Conservation (phyloP, 371 early-diverging fungal species). For the Gilbertella persicaria region DNA sequence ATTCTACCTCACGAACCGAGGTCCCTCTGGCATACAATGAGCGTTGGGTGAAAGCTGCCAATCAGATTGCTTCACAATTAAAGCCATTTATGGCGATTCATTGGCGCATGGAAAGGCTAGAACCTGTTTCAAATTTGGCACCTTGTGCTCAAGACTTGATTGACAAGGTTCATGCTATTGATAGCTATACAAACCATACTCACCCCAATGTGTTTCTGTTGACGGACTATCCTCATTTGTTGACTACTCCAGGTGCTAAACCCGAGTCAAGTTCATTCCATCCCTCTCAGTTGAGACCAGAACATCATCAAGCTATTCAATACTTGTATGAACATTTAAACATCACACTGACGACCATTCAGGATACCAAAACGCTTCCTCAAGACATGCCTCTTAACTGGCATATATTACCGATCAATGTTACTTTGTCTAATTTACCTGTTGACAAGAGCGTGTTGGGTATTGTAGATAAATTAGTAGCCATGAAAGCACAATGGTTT, state of each 20-base stretch:
- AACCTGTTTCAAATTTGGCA: slow-evolving; percentile 38
- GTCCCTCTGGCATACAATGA: slow-evolving; percentile 37
- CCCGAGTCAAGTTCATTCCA: slow-evolving; percentile 49
- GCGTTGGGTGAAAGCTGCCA: slow-evolving; percentile 32
- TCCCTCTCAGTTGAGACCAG: slow-evolving; percentile 22
- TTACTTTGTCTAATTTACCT: slow-evolving; percentile 10
- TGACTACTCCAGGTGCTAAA: slow-evolving; percentile 25
- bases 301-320: slow-evolving; percentile 45
- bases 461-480: slow-evolving; percentile 50
- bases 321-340: slow-evolving; percentile 38
- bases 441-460: slow-evolving; percentile 41
- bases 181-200: too few species aligned
- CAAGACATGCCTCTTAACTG: slow-evolving; percentile 76
- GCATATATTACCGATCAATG: slow-evolving; percentile 36
- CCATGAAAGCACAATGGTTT: slow-evolving; percentile 51
- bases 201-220: slow-evolving; percentile 38
- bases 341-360: slow-evolving; percentile 21
- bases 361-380: slow-evolving; percentile 5
- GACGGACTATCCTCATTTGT: slow-evolving; percentile 51
- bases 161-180: slow-evolving; percentile 20
- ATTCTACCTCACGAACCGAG: slow-evolving; percentile 27
- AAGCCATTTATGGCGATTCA: slow-evolving; percentile 52
- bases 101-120: slow-evolving; percentile 56
- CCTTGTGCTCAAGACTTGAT: slow-evolving; percentile 44
- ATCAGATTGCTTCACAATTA: slow-evolving; percentile 35